These are phyloP conservation scores for Phytopythium delawarense DNA, from an alignment of 352 stramenopile genomes.

Conservation along the genomic window DNA sequence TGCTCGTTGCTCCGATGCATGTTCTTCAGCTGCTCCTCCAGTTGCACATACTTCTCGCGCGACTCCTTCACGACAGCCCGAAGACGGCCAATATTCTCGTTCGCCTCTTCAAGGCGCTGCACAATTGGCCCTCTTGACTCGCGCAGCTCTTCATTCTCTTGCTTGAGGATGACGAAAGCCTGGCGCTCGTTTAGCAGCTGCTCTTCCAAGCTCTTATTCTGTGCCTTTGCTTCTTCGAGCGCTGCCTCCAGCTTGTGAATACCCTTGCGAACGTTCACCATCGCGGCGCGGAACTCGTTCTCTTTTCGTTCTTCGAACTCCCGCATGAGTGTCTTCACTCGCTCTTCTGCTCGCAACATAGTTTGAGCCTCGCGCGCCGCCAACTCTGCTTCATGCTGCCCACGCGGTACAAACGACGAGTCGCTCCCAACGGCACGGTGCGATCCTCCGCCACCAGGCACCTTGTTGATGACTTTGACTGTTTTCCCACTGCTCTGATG, in stretches of 20 bases:
- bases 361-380: constrained; percentile 47
- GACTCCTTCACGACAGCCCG: constrained; percentile 44
- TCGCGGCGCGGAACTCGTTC: constrained; percentile 53
- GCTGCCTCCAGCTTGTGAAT: constrained; percentile 65
- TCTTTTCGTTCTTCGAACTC: constrained; percentile 71
- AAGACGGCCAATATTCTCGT: constrained; percentile 59
- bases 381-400: constrained; percentile 56
- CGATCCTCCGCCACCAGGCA: constrained; percentile 4
- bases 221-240: constrained; percentile 36
- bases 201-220: constrained; percentile 51
- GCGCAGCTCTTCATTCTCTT: constrained; percentile 42
- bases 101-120: constrained; percentile 64
- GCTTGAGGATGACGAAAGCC: constrained; percentile 47
- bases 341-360: constrained; percentile 43
- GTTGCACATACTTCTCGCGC: constrained; percentile 23
- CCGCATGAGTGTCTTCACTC: constrained; percentile 41
- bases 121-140: constrained; percentile 40
- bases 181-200: constrained; percentile 46
- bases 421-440: constrained; percentile 13
- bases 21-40: constrained; percentile 26
- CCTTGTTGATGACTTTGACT: constrained; percentile 22
- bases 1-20: constrained; percentile 15
- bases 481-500: not conserved
- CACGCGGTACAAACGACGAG: constrained; percentile 24
- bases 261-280: constrained; percentile 69